Evolutionary conservation across 495 filamentous ascomycete species (phyloP).

Genomic region (Podospora sp.): DNA sequence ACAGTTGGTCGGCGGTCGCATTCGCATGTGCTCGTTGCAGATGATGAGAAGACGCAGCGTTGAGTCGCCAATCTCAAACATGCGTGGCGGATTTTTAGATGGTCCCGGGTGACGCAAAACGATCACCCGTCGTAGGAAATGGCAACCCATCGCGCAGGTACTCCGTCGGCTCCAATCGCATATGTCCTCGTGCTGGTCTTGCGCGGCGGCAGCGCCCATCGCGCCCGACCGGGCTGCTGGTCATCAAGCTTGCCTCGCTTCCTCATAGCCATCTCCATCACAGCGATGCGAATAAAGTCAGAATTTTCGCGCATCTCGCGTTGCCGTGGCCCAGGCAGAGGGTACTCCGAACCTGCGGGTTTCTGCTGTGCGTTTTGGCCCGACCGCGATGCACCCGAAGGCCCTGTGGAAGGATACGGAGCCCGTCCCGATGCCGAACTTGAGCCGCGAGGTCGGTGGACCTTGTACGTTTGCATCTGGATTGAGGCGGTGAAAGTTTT

Average conservation of each 20-base stretch:
- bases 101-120: neutral
- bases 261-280: conserved; percentile 97
- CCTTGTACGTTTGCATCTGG: conserved; percentile 82
- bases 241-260: conserved; percentile 87
- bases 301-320: conserved; percentile 91
- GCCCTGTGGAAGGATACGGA: conserved; percentile 36
- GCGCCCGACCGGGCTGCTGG: conserved; percentile 76
- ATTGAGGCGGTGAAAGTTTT: conserved; percentile 70
- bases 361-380: conserved; percentile 35
- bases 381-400: conserved; percentile 45
- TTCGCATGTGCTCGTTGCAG: neutral
- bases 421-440: conserved; percentile 42
- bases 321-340: conserved; percentile 63
- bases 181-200: conserved; percentile 58
- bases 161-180: conserved; percentile 53
- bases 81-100: neutral
- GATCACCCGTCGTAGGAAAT: conserved; percentile 23
- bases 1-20: neutral
- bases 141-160: conserved; percentile 55
- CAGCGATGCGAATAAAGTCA: conserved; percentile 90
- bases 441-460: conserved; percentile 48
- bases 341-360: conserved; percentile 36
- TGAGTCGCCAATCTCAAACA: neutral
- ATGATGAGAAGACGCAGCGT: neutral
- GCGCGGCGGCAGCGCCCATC: conserved; percentile 85